These are phyloP conservation scores for Boletellus deceptivus DNA, from an alignment of 1,284 basidiomycete species.

Conservation along the genomic window DNA sequence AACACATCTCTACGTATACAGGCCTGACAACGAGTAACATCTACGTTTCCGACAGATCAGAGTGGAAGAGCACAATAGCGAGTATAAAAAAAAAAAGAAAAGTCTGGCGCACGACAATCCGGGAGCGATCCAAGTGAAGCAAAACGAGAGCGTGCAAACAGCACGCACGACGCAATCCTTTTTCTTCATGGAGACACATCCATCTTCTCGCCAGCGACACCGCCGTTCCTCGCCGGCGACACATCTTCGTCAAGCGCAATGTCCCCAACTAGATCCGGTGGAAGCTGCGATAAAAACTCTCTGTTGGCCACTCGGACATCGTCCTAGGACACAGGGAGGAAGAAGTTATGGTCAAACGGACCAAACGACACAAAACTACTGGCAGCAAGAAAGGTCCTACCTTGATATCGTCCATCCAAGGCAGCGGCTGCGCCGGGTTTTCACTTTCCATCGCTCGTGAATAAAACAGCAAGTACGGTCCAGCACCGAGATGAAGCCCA, in stretches of 20 bases:
- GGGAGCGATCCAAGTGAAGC: too few relatives aligned
- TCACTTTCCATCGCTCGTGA: slow-evolving; percentile 46
- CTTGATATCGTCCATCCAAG: slow-evolving; percentile 45
- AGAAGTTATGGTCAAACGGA: too few relatives aligned
- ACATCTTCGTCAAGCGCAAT: slow-evolving; percentile 18
- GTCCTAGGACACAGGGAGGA: slow-evolving; percentile 16
- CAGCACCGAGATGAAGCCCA: slow-evolving; percentile 69
- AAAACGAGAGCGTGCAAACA: background rate
- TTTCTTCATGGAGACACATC: background rate
- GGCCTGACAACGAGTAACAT: too few relatives aligned
- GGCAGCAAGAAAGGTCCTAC: slow-evolving; percentile 19
- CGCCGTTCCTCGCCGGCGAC: background rate
- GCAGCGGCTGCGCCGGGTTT: slow-evolving; percentile 21
- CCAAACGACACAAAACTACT: background rate
- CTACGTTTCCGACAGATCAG: too few relatives aligned
- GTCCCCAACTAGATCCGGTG: slow-evolving; percentile 27
- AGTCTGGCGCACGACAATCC: too few relatives aligned
- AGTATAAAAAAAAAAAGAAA: too few relatives aligned
- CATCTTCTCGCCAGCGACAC: background rate
- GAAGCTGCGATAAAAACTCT: slow-evolving; percentile 31
- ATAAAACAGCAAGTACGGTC: slow-evolving; percentile 73
- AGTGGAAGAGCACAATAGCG: too few relatives aligned
- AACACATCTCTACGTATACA: too few relatives aligned
- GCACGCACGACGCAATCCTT: background rate
- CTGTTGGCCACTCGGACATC: slow-evolving; percentile 27